These are phyloP conservation scores for Guillardia theta DNA, from an alignment of 78 protist genomes.

Conservation along the genomic window DNA sequence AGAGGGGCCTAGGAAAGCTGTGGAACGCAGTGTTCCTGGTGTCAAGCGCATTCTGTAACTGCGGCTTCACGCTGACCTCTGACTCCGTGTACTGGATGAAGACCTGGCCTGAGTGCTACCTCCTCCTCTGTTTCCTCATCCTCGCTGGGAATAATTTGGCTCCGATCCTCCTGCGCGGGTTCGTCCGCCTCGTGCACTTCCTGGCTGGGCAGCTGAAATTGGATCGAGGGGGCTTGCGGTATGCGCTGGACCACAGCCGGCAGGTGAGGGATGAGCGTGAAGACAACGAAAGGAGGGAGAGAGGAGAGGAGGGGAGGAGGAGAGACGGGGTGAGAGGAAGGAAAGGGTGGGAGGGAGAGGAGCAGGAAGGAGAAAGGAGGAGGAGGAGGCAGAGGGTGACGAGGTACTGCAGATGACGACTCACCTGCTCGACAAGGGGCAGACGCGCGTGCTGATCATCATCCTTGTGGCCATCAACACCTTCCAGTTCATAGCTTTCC, in stretches of 20 bases:
- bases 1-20: neutral
- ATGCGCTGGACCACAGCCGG: neutral
- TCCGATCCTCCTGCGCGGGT: neutral
- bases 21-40: neutral
- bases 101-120: neutral
- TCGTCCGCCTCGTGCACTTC: neutral
- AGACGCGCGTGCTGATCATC: neutral
- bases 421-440: neutral
- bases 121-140: neutral
- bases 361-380: too few species aligned
- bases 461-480: neutral
- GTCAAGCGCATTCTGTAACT: neutral
- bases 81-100: neutral
- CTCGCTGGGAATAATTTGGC: neutral
- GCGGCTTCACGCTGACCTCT: neutral
- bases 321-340: too few species aligned
- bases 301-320: too few species aligned
- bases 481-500: neutral
- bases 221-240: neutral
- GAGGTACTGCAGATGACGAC: slow-evolving; percentile 2
- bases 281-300: too few species aligned
- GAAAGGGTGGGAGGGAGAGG: too few species aligned
- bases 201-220: neutral
- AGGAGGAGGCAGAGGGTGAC: too few species aligned
- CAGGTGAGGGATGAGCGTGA: too few species aligned